Conservation (phyloP, 257 asterid species). For the Solanum pennellii region DNA sequence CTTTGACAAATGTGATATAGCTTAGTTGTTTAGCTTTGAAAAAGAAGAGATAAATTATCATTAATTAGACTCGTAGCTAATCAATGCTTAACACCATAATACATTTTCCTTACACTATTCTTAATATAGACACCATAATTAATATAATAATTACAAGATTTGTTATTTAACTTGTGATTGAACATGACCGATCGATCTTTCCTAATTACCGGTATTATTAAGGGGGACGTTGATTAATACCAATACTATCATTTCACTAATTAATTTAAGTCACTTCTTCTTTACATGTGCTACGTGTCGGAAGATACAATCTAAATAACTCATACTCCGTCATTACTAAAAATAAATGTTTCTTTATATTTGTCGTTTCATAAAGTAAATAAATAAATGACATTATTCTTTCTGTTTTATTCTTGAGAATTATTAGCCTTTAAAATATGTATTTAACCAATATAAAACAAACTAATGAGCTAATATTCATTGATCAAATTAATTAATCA, state of each 20-base stretch:
- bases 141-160: background rate
- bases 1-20: background rate
- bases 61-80: background rate
- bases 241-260: background rate
- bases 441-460: background rate
- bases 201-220: background rate
- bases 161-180: background rate
- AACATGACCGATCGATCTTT: background rate
- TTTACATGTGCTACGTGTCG: conserved; percentile 6
- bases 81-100: background rate
- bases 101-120: background rate
- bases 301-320: background rate
- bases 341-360: too few relatives aligned
- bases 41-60: background rate
- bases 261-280: background rate
- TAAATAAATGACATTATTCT: too few relatives aligned
- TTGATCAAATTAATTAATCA: background rate
- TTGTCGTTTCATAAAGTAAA: background rate
- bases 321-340: background rate
- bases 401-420: background rate
- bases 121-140: background rate
- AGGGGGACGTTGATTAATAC: background rate
- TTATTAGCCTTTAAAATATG: background rate
- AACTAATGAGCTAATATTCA: background rate
- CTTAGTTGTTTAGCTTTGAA: background rate